Evolutionary conservation across 306 rosid genomes (phyloP), one percentile per base, ranked within the genome.

Genomic region (Canavalia ensiformis): DNA sequence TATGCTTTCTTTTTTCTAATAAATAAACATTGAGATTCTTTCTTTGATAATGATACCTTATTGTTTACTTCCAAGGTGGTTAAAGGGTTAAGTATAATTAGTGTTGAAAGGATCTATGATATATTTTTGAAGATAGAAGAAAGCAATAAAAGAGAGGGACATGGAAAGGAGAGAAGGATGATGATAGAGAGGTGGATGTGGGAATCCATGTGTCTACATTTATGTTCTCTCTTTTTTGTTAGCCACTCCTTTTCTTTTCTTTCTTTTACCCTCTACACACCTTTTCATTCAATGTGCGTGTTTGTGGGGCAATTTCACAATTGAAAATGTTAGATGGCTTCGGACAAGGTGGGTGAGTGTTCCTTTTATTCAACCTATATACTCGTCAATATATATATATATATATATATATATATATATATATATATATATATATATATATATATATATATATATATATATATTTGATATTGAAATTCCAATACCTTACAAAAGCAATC

Each of bases 201-300:
- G 88, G 94, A 90, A 87, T 90, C 89, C 88, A 87, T 82, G 74
- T 84, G 90, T 84, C 85, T 71, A 73, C 82, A 88, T 89, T 89
- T 37, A 90, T 73, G 82, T 92, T 68, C 47, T 10, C 39, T 25
- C 76, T 75, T 84, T 83, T 81, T 70, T 75, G 90, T 84, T 87
- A 84, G 90, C 74, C 85, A 85, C 72, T 82, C 86, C 58, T 85
- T 83, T 88, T 82, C 63, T 45, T 62, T 62, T 81, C 8, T 55
- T 45, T 51, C 35, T 60, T 39, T 57, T 57, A 33, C 72, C 35
- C 34, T 60, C 37, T 35, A 76, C 75, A 68, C 42, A 33, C 78
- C 68, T 76, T 64, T 81, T 80, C 74, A 78, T 84, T 80, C 77
- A 44, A 68, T 79, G 90, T 81, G 89, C 86, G 74, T 80, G 91